Base-by-base conservation (phyloP, 2,329 filamentous ascomycete species). In the Pseudocercospora macadamiae region DNA sequence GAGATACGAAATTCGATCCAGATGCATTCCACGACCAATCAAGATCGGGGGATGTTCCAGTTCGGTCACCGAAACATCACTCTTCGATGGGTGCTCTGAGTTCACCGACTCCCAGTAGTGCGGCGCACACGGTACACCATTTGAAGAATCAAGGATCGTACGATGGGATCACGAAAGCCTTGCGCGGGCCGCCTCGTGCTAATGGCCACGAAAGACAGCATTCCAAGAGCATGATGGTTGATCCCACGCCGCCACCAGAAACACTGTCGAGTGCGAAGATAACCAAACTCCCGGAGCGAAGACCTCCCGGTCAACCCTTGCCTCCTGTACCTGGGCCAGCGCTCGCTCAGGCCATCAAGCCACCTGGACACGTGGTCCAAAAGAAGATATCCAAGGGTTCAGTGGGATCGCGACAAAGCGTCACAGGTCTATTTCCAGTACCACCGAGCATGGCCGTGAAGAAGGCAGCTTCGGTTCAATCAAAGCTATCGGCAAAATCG, bases 21-120 rank as follows among this genome's bases (percentile, higher is more conserved):
- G 57, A 57, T 19, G 51, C 55, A 8, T 53, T 57, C 32, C 42
- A 60, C 44, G 49, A 59, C 25, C 10, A 44, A 18, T 26, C 28
- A 10, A 18, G 28, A 4, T 23, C 45, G 10, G 28, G 52, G 5
- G 34, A 19, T 18, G 34, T 52, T 9, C 42, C 56, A 25, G 37
- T 44, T 39, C 60, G 45, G 9, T 55, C 57, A 14, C 60, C 64
- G 21, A 64, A 62, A 25, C 59, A 64, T 32, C 63, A 64, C 36
- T 65, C 68, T 3, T 69, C 68, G 1, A 57, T 66, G 51, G 57
- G 51, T 8, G 60, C 63, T 18, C 54, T 69, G 18, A 63, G 56
- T 19, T 57, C 62, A 6, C 28, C 55, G 14, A 34, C 28, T 12
- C n/a, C 53, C 6, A 58, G 48, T 28, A 60, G 48, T 30, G 57